Evolutionary conservation across 108 stramenopile species (phyloP), one percentile per base, ranked within the genome.

Genomic region (Fragilariopsis cylindrus): DNA sequence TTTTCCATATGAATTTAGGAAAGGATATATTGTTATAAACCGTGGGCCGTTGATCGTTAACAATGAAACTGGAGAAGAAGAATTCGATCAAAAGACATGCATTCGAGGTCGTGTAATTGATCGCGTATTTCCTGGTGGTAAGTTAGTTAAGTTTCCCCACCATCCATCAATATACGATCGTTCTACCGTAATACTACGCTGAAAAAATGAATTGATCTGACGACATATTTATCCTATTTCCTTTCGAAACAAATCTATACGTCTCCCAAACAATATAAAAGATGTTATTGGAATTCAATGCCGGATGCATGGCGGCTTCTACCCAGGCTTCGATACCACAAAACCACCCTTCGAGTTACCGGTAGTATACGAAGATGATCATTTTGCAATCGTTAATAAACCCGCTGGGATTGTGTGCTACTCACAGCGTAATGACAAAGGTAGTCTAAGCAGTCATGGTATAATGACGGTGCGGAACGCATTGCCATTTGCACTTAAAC

Each of bases 301-400:
- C 11, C 85, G 91, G 41, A 83, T 91, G 80, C 69, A 76, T 3
- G 62, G 67, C 39, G 88, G 85, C n/a, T 69, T 69, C 46, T 90
- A 87, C 71, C 76, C 85, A 8, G 78, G 76, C 15, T 77, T 75
- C 46, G 74, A 82, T 15, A 76, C 88, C 56, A 65, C 85, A 54
- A 79, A 87, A 57, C 85, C 90, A 44, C 71, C 83, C 2, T 91
- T 92, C 70, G 86, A 90, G 4, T 65, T 95, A 63, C 86, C 89
- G 30, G 92, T 95, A 8, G 65, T 92, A 13, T 93, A 76, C 70
- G 88, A 96, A 80, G 94, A 96, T 81, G 90, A 93, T 50, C 82
- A 93, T 65, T 78, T 90, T 69, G 95, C 92, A 0, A 77, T 96
- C 45, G 89, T 90, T 9, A 89, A 95, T 76, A 92, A 95, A 68